Base-by-base conservation (phyloP, 768 basidiomycete species). In the Paxillus involutus region DNA sequence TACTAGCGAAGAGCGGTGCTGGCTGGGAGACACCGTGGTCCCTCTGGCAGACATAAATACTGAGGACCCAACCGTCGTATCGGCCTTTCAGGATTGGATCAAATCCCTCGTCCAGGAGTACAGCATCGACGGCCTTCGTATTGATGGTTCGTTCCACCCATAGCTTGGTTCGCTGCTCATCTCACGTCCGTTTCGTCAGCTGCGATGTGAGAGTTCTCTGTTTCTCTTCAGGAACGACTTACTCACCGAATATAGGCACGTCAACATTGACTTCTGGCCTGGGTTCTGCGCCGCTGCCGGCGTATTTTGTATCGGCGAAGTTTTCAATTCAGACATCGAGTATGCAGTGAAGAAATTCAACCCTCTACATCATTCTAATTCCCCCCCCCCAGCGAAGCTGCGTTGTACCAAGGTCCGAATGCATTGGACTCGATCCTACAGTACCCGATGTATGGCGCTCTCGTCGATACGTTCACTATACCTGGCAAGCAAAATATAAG, bases 261-360 rank as follows among this genome's bases (percentile, higher is more conserved):
- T 93, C 48, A 77, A 84, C 49, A 77, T 79, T 49, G 72, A 76
- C 43, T 95, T 94, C 68, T 94, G 90, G 91, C 84, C 88, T 2
- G 63, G 63, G 6, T 93, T 94, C 63, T 85, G 84, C 60, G 73
- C 69, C 43, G 82, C 81, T n/a, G 88, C 90, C 0, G 89, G 86
- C 12, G 87, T 93, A 10, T 93, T 88, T 72, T 93, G 89, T 63
- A 86, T 93, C 50, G 93, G 93, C 39, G 91, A 94, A 71, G 87
- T 94, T 44, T 78, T 82, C 54, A 79, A 78, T 43, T 65, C 73
- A 48, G 73, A 84, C 47, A 69, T 83, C 44, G 69, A 75, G 85
- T 86, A 64, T 36, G 55, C 37, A 39, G 37, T 13, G 32, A 32
- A 11, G 66, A 35, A 21, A 19, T 17, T 17, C 35, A 26, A 42